These are phyloP conservation scores for Thelephora ganbajun DNA, from an alignment of 768 basidiomycete species.

Conservation along the genomic window DNA sequence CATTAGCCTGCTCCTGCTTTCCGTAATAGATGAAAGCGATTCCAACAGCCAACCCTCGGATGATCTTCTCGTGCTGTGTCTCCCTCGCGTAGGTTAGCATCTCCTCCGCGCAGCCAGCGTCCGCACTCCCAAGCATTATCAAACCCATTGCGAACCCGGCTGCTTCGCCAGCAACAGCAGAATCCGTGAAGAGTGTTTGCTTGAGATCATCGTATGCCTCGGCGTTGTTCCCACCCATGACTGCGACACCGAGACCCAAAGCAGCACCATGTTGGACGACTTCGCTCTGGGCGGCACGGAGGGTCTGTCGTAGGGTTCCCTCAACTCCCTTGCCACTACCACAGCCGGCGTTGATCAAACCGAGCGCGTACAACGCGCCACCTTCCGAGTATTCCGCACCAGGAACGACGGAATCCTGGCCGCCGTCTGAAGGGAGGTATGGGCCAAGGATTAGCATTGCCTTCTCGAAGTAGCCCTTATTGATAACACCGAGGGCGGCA, in stretches of 20 bases:
- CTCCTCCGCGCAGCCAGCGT: slow-evolving; percentile 67
- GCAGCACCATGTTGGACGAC: slow-evolving; percentile 96
- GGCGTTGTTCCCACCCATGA: slow-evolving; percentile 80
- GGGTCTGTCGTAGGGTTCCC: slow-evolving; percentile 64
- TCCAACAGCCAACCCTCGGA: slow-evolving; percentile 87
- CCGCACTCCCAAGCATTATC: slow-evolving; percentile 92
- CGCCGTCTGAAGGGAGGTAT: slow-evolving; percentile 71
- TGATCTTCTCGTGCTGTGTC: slow-evolving; percentile 99
- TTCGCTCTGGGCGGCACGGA: slow-evolving; percentile 66
- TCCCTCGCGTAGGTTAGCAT: slow-evolving; percentile 95
- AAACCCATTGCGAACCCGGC: slow-evolving; percentile 97
- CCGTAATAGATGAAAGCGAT: slow-evolving; percentile 88
- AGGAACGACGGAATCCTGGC: slow-evolving; percentile 57
- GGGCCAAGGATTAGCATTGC: slow-evolving; percentile 87
- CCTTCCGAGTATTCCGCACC: slow-evolving; percentile 89
- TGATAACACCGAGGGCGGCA: slow-evolving; percentile 92
- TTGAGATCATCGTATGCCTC: slow-evolving; percentile 91
- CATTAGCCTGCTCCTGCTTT: slow-evolving; percentile 83
- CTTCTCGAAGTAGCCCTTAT: slow-evolving; percentile 92
- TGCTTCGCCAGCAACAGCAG: slow-evolving; percentile 91
- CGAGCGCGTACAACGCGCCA: slow-evolving; percentile 89
- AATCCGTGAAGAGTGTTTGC: slow-evolving; percentile 78
- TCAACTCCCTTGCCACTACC: slow-evolving; percentile 57
- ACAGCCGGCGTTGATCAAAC: slow-evolving; percentile 87
- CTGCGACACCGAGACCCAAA: slow-evolving; percentile 89